Evolutionary conservation across 2,329 filamentous ascomycete genomes (phyloP), one percentile per base, ranked within the genome.

Genomic region (Pseudocercospora vitis): DNA sequence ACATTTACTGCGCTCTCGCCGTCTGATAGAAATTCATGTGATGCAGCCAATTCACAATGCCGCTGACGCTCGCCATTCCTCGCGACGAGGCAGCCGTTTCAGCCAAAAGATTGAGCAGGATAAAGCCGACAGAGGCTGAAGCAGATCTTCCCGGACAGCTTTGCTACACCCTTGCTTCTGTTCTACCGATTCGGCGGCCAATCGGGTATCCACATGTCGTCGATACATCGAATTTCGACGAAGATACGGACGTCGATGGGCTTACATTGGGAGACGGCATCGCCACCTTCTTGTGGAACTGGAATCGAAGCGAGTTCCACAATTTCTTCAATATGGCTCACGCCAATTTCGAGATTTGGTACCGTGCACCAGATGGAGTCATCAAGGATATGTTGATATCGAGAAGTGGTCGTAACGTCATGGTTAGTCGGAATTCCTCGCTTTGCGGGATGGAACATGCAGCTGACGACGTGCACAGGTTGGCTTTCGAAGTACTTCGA

Each of bases 361-460:
- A 40, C 21, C 18, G 26, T 2, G 35, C 48, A 21, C 48, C 48
- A 24, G 33, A 50, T 31, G 48, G 32, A 16, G 33, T 40, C n/a
- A 31, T 50, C 21, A 50, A 31, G 19, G 48, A 50, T 28, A 50
- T 50, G 48, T 21, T 40, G 12, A 50, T 50, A 4, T 19, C n/a
- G 32, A 29, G 48, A 18, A 42, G 21, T 11, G 48, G 35, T n/a
- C 26, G 26, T 5, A 50, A 24, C 16, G 48, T 50, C 2, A 40
- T 42, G 32, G 48, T 50, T 42, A 28, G 48, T 19, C 3, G n/a
- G n/a, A 16, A 11, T 4, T 6, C 16, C 12, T 7, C 11, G 5
- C 4, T 12, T 12, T 42, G 37, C 4, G n/a, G 9, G 3, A 19
- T 12, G 24, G 11, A 2, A 7, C 18, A 23, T 7, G 37, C 37